Conservation (phyloP, 1,139 yeast species). For the Ashbya aceris region DNA sequence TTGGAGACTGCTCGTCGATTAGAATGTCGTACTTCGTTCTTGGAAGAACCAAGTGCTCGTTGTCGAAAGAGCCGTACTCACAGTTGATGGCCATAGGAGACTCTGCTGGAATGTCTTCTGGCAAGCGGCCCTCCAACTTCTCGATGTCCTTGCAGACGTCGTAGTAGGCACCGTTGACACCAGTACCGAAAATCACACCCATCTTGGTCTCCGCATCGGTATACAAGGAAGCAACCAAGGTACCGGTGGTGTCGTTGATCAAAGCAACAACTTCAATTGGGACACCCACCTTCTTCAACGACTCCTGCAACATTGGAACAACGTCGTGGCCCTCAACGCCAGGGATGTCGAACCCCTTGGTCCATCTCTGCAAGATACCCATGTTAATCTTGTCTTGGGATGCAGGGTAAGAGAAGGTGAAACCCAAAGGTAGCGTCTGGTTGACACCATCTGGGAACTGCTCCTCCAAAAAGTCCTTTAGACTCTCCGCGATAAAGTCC, state of each 20-base stretch:
- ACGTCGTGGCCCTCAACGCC: constrained; percentile 94
- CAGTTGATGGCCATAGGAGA: constrained; percentile 94
- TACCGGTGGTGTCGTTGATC: constrained; percentile 96
- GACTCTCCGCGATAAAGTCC: constrained; percentile 76
- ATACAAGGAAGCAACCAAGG: constrained; percentile 91
- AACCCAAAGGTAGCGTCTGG: constrained; percentile 64
- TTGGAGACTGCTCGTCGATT: constrained; percentile 80
- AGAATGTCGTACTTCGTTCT: constrained; percentile 78
- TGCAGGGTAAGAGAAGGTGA: constrained; percentile 93
- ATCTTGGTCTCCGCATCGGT: constrained; percentile 80
- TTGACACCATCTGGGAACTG: constrained; percentile 53
- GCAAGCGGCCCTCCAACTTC: constrained; percentile 65
- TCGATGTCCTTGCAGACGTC: constrained; percentile 69
- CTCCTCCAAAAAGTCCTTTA: constrained; percentile 53
- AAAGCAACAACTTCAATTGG: constrained; percentile 86
- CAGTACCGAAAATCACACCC: constrained; percentile 97
- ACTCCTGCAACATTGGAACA: constrained; percentile 78
- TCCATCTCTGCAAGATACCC: constrained; percentile 92
- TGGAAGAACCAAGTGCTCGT: constrained; percentile 75
- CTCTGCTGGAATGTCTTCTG: constrained; percentile 50
- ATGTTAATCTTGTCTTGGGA: constrained; percentile 73
- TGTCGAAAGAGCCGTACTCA: constrained; percentile 97
- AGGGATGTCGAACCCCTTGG: constrained; percentile 92
- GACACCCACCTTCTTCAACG: constrained; percentile 52
- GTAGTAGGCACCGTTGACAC: constrained; percentile 95